These are phyloP conservation scores for Cladorrhinum sp. DNA, from an alignment of 2,329 filamentous ascomycete species.

Conservation along the genomic window DNA sequence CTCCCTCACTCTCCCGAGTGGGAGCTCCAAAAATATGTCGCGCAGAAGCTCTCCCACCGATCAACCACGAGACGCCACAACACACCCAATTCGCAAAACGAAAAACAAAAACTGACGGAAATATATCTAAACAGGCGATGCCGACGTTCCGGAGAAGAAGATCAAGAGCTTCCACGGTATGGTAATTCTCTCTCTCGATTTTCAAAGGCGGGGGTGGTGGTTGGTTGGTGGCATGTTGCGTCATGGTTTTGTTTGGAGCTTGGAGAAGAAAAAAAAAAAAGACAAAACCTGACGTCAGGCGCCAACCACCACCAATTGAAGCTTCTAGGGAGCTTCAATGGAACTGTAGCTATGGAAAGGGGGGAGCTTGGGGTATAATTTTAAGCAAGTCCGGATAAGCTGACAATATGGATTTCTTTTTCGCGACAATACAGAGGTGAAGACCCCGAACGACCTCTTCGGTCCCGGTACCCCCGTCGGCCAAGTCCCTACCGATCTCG, in stretches of 20 bases:
- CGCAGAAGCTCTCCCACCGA: constrained; percentile 3
- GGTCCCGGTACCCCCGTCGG: constrained; percentile 78
- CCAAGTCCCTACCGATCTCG: constrained; percentile 86
- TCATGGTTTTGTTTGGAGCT: constrained; percentile 10
- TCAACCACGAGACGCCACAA: background rate
- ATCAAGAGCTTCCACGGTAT: constrained; percentile 46
- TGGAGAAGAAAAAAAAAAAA: background rate
- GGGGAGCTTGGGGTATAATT: background rate
- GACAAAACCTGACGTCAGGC: constrained; percentile 18
- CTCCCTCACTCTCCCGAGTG: constrained; percentile 2
- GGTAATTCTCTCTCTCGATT: constrained; percentile 21
- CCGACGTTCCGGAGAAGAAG: constrained; percentile 32
- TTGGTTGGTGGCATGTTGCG: constrained; percentile 10
- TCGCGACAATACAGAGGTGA: constrained; percentile 64
- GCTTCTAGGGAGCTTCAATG: background rate
- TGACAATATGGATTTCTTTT: constrained; percentile 11
- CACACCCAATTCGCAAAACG: background rate
- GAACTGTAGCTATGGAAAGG: background rate
- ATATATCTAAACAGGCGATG: constrained; percentile 32
- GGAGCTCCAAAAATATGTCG: constrained; percentile 16
- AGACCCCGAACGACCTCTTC: constrained; percentile 75
- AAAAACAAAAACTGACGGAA: constrained; percentile 9
- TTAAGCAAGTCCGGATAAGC: constrained; percentile 6
- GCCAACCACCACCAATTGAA: background rate
- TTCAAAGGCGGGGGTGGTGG: background rate